Base-by-base conservation (phyloP, 2,329 filamentous ascomycete genomes). In the Xylariaceae sp. region DNA sequence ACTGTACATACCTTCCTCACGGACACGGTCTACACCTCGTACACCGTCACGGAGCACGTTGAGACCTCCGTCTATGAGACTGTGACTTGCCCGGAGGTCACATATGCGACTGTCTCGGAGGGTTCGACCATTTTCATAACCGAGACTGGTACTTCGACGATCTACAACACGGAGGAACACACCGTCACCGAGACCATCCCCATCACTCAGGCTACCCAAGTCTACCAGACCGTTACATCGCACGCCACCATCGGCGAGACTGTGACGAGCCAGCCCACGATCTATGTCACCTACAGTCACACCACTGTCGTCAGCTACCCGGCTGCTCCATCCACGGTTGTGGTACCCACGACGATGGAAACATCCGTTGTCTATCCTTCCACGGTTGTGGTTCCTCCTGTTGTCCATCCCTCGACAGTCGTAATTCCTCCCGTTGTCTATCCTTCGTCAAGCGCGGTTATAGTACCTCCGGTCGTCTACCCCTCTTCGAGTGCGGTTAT, bases 41-140 rank as follows among this genome's bases (percentile, higher is more conserved):
- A 66, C 55, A 65, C 68, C 1, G 69, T 72, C 4, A 74, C 72
- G 3, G 58, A 69, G 53, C 63, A 69, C 34, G 64, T 67, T 30
- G 70, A 66, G 18, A 71, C 69, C 1, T 67, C 72, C 23, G 70
- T 74, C 10, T 71, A 66, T 53, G 58, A 66, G 60, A 77, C 77
- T 18, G 72, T 75, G 49, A 74, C 75, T 10, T 74, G 68, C 65
- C 73, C 74, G 6, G 75, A 74, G 53, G 75, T 71, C 55, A 71
- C 70, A 54, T 74, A 76, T 67, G 76, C 77, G 4, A 80, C 78
- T n/a, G 71, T 78, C 47, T 73, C 75, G 1, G 66, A 70, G 57
- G 75, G 75, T 23, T 71, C 66, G 51, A 80, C 76, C 8, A 67
- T 77, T 50, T 73, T 75, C 53, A 58, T 78, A 51, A 78, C 76